A percentile compares a stretch with the other conserved stretches of the same genome.
These are phyloP conservation scores for Sporothrix sp. DNA, from an alignment of 2,329 filamentous ascomycete species.

Conservation along the genomic window DNA sequence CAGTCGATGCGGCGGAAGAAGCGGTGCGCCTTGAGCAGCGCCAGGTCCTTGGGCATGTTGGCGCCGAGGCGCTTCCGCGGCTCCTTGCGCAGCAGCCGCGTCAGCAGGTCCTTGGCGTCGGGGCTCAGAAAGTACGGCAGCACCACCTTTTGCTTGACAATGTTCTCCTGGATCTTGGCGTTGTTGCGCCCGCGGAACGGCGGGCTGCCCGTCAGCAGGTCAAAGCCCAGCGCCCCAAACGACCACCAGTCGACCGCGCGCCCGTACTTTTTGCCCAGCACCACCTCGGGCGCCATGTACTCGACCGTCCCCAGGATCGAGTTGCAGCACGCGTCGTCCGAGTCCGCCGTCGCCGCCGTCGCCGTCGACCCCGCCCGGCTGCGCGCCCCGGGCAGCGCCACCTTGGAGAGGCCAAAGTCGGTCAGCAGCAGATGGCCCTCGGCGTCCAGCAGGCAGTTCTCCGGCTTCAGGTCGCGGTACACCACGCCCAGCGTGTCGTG, in stretches of 20 bases:
- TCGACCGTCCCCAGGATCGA: constrained; percentile 91
- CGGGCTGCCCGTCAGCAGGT: constrained; percentile 83
- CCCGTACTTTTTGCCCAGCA: constrained; percentile 80
- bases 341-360: background rate
- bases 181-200: constrained; percentile 88
- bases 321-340: constrained; percentile 61
- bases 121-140: constrained; percentile 84
- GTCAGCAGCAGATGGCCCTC: constrained; percentile 90
- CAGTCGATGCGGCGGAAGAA: constrained; percentile 98
- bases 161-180: constrained; percentile 91
- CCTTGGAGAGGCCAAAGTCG: constrained; percentile 95
- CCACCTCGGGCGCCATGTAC: constrained; percentile 97
- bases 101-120: constrained; percentile 90
- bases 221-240: constrained; percentile 82
- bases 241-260: constrained; percentile 99
- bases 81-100: constrained; percentile 81
- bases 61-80: constrained; percentile 80
- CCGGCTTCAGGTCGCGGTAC: constrained; percentile 94
- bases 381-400: constrained; percentile 46
- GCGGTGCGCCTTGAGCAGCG: constrained; percentile 77
- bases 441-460: constrained; percentile 88
- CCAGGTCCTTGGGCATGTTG: constrained; percentile 80
- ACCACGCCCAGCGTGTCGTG: constrained; percentile 88
- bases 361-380: constrained; percentile 34
- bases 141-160: constrained; percentile 80